Evolutionary conservation across 179 eudicot species (phyloP), one percentile per base, ranked within the genome.

Genomic region (Dionaea muscipula): DNA sequence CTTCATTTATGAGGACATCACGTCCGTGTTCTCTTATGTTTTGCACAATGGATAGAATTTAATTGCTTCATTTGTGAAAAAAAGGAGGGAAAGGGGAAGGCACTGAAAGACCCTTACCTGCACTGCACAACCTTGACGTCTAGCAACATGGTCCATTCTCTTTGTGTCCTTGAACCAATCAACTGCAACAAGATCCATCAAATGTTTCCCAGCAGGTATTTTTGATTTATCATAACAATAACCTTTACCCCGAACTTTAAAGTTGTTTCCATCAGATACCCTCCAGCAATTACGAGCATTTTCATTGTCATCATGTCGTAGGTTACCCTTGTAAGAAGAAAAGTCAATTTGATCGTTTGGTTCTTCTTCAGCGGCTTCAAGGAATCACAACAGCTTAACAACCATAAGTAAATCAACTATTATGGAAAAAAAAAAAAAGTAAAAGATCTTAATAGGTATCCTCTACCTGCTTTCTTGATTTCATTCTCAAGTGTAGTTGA

Each of bases 101-200:
- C 35, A 31, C 17, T 35, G 37, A 47, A 25, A 65, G 20, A 56
- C 51, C 60, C 84, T 69, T 78, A 82, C 99, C 70, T 93, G 96
- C 33, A 94, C 96, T 21, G 95, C 99, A 77, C 99, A 93, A 60
- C 95, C 94, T 69, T 51, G 86, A 36, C 96, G 99, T 62, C 81
- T 79, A 37, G 90, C 99, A 68, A 93, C 93, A 72, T 93, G 94
- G 68, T 93, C 99, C 87, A 93, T 93, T 68, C 99, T 71, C 65
- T 76, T 93, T 52, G 85, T 67, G 72, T 89, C 81, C 68, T 88
- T 93, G 64, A 93, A 83, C 96, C 96, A 93, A 75, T 88, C 96
- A 63, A 89, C 96, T 45, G 99, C 95, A 60, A 89, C 99, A 71
- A 93, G 96, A 68, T 93, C 95, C 96, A 93, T 76, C 37, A 88